A percentile compares a stretch with the other conserved stretches of the same genome.
These are phyloP conservation scores for Raddia guianensis DNA, from an alignment of 176 grass and related monocot species.

Conservation along the genomic window DNA sequence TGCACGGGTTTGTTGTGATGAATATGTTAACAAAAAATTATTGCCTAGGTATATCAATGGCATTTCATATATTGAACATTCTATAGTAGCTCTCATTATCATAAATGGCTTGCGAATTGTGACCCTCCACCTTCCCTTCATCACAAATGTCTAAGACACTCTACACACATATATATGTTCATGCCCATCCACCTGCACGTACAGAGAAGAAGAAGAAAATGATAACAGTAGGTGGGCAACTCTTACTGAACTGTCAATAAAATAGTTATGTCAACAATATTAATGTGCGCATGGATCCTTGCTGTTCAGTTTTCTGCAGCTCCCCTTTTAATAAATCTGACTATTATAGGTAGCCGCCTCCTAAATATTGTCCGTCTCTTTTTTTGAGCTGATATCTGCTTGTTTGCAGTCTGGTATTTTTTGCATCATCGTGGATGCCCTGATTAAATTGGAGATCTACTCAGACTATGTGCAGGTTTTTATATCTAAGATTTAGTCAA, in stretches of 20 bases:
- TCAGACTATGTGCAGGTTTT: slow-evolving; percentile 87
- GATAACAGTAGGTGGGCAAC: neutral
- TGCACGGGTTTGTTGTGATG: neutral
- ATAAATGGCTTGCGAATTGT: neutral
- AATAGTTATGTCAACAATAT: neutral
- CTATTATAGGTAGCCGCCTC: neutral
- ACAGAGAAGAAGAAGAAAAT: neutral
- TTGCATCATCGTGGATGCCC: slow-evolving; percentile 70
- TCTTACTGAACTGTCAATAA: neutral
- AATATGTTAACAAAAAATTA: slow-evolving; percentile 21
- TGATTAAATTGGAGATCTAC: slow-evolving; percentile 89
- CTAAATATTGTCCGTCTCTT: neutral
- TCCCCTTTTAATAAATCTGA: neutral
- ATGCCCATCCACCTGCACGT: neutral
- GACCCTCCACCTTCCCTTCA: neutral
- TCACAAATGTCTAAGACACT: neutral
- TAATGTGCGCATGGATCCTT: neutral
- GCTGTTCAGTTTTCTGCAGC: neutral
- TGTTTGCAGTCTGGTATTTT: slow-evolving; percentile 60
- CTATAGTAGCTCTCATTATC: neutral
- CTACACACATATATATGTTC: neutral
- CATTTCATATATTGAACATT: slow-evolving; percentile 21
- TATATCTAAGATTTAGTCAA: slow-evolving; percentile 30
- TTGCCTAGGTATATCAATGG: slow-evolving; percentile 4
- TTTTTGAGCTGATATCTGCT: slow-evolving; percentile 11